A percentile compares a stretch with the other conserved stretches of the same genome.
Conservation (phyloP, 129 eudicot genomes). For the Centaurea solstitialis region DNA sequence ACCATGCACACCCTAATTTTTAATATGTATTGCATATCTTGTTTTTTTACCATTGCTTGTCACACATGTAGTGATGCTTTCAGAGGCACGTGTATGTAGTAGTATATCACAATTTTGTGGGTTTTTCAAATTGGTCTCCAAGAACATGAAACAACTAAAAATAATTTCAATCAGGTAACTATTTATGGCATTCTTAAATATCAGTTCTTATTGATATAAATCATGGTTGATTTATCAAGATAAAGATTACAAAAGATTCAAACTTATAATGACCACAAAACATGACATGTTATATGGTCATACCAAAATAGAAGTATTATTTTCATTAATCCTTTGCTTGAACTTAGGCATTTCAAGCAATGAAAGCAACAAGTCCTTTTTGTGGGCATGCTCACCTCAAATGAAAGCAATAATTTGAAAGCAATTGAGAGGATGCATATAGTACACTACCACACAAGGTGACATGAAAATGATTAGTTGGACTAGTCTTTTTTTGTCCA, state of each 20-base stretch:
- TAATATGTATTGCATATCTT: not conserved
- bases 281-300: not conserved
- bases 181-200: not conserved
- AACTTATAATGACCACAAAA: not conserved
- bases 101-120: not conserved
- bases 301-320: conserved; percentile 17
- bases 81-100: not conserved
- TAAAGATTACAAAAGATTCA: not conserved
- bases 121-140: not conserved
- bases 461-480: conserved; percentile 27
- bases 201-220: not conserved
- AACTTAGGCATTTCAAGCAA: conserved; percentile 12
- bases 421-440: conserved; percentile 27
- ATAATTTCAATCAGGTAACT: not conserved
- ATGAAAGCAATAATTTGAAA: conserved; percentile 32
- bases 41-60: not conserved
- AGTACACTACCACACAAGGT: conserved; percentile 17
- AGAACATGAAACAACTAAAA: not conserved
- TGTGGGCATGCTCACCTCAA: conserved; percentile 28
- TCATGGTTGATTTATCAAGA: not conserved
- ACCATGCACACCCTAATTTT: too few relatives aligned
- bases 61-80: not conserved
- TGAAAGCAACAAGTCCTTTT: conserved; percentile 31
- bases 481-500: conserved; percentile 8
- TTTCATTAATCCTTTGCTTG: conserved; percentile 18